These are phyloP conservation scores for Leishmania amazonensis DNA, from an alignment of 208 protist species.

Conservation along the genomic window DNA sequence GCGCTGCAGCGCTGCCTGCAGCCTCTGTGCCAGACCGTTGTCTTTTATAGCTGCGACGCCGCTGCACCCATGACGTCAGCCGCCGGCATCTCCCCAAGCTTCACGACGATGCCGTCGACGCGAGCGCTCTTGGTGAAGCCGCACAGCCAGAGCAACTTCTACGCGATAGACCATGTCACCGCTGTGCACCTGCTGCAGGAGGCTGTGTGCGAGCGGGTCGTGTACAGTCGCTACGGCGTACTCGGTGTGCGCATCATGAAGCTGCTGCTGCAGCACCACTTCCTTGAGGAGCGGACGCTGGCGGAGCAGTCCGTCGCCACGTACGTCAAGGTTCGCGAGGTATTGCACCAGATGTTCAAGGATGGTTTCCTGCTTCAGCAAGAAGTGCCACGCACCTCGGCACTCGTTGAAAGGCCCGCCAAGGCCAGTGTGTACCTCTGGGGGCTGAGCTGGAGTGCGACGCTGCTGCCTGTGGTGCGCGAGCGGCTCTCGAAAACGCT, in stretches of 20 bases:
- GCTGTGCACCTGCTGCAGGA: conserved; percentile 49
- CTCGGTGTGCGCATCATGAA: conserved; percentile 82
- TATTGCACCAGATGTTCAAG: conserved; percentile 74
- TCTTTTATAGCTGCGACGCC: conserved; percentile 19
- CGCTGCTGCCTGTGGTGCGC: conserved; percentile 50
- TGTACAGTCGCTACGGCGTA: conserved; percentile 78
- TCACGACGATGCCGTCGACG: not conserved
- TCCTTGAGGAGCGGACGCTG: conserved; percentile 79
- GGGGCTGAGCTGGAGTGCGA: conserved; percentile 36
- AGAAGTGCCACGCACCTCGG: conserved; percentile 59
- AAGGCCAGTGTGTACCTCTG: conserved; percentile 76
- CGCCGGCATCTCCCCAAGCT: not conserved
- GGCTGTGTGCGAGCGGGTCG: conserved; percentile 62
- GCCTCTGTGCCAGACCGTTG: conserved; percentile 34
- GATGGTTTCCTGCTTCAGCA: conserved; percentile 76
- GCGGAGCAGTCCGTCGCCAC: conserved; percentile 83
- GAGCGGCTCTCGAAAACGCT: conserved; percentile 59
- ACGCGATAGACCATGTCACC: conserved; percentile 25
- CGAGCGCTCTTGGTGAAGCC: conserved; percentile 24
- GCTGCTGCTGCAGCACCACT: conserved; percentile 68
- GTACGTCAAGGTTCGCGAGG: conserved; percentile 59
- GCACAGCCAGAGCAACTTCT: conserved; percentile 19
- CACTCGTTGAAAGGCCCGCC: conserved; percentile 51
- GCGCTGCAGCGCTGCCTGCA: conserved; percentile 28
- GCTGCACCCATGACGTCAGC: conserved; percentile 8